Base-by-base conservation (phyloP, 2,329 filamentous ascomycete species). In the Pleomassaria siparia region DNA sequence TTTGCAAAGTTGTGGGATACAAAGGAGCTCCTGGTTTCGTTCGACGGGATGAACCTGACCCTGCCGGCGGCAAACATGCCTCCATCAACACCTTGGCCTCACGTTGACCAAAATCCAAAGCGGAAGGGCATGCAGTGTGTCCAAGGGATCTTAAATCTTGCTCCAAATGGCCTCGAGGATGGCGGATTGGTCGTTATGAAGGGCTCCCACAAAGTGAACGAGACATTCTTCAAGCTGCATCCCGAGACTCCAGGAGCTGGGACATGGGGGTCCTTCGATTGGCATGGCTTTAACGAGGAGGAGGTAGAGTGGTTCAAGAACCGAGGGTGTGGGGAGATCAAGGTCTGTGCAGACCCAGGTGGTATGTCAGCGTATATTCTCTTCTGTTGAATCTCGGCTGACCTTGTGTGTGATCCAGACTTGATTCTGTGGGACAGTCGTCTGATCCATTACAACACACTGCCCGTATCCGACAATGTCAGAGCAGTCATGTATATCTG, bases 381-480 rank as follows among this genome's bases (percentile, higher is more conserved):
- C 8, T 18, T 7, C 16, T n/a, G 13, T 35, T 7, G 13, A n/a
- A 18, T 35, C 30, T 35, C 30, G 12, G 30, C 30, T 35, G 6
- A 35, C 30, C 6, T 18, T 8, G 8, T 18, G 6, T 35, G 13
- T n/a, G 8, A 15, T n/a, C 6, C 30, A 8, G 72, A 75, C 49
- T 59, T 76, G 46, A 65, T 76, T 6, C 57, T 77, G 6, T 76
- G 74, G 75, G 74, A 77, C 48, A 73, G 70, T 2, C 61, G 76
- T 6, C 73, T 72, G 2, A 71, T 77, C 26, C 76, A 80, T 54
- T 77, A 46, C 28, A 51, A 50, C 44, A 46, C 40, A 12, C 48
- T 71, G 4, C 66, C 71, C 9, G 64, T 72, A 44, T 65, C 63
- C 10, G 55, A 71, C n/a, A 61, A 66, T 26, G 65, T 73, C 42